Evolutionary conservation across 2,329 filamentous ascomycete genomes (phyloP), one percentile per base, ranked within the genome.

Genomic region (Gnomoniopsis smithogilvyi): DNA sequence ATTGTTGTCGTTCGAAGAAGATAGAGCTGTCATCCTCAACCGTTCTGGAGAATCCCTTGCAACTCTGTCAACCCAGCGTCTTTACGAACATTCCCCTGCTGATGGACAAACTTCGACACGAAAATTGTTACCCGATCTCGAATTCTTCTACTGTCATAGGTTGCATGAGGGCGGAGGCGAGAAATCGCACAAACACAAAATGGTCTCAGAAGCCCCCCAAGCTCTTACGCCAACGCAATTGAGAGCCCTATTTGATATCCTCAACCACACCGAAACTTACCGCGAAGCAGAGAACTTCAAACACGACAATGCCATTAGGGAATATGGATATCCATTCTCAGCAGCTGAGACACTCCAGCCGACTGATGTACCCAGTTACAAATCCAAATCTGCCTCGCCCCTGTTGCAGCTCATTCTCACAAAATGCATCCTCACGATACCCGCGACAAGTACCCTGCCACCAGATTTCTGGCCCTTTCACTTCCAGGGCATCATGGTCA

Each of bases 241-340:
- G 8, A 73, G 74, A 52, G 82, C 83, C 15, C 76, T 86, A 17
- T 79, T 86, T 63, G 80, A 86, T 66, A 84, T 87, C 54, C 77
- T 87, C 56, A 81, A 81, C 34, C 84, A 86, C 66, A 68, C 81
- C 63, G 78, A 86, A 70, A 83, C 82, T 1, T 87, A 86, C 65
- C 72, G 80, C 14, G 90, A 95, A 72, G 89, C 92, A 62, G 82
- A 88, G 68, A 81, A 80, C 62, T 92, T 93, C 78, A 90, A 87
- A 67, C 73, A 80, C 41, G 83, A 88, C 0, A 74, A 78, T 2
- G 82, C 86, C 30, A 87, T 92, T 60, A 77, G 81, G 60, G 72
- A 78, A 22, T 92, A 91, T 74, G 90, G 90, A 15, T 85, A 82
- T 63, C 90, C 90, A 0, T 92, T 93, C 71, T 54, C 22, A 12